These are phyloP conservation scores for Saccharomycopsis synnaedendra DNA, from an alignment of 805 yeast genomes.

Conservation along the genomic window DNA sequence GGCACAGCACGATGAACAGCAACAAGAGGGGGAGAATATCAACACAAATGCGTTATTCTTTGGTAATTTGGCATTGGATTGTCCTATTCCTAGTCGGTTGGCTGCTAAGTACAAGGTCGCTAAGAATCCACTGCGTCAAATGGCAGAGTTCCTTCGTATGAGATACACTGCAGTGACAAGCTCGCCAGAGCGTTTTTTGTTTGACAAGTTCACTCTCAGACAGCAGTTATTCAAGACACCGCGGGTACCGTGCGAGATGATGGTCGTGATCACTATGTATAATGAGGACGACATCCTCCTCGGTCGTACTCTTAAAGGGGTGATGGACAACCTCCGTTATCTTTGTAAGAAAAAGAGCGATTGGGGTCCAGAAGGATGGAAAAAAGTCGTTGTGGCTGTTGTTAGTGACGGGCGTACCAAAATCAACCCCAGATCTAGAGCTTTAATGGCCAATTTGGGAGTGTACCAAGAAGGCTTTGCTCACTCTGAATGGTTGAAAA, in stretches of 20 bases:
- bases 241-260: constrained; percentile 42
- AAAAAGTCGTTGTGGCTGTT: constrained; percentile 50
- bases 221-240: constrained; percentile 41
- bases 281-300: constrained; percentile 54
- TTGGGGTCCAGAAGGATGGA: constrained; percentile 53
- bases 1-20: constrained; percentile 1
- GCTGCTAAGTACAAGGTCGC: constrained; percentile 35
- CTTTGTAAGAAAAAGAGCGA: constrained; percentile 39
- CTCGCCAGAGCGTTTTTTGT: constrained; percentile 54
- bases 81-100: constrained; percentile 69
- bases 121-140: constrained; percentile 25
- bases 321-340: constrained; percentile 53
- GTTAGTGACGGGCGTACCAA: constrained; percentile 59
- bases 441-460: constrained; percentile 53
- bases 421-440: constrained; percentile 51
- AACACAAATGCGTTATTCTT: constrained; percentile 13
- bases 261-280: constrained; percentile 55
- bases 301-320: constrained; percentile 52
- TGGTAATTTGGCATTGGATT: constrained; percentile 80
- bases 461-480: constrained; percentile 58
- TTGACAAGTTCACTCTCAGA: constrained; percentile 44
- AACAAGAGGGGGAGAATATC: constrained; percentile 7
- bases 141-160: constrained; percentile 17
- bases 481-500: constrained; percentile 45
- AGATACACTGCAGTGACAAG: constrained; percentile 50